Evolutionary conservation across 2,329 filamentous ascomycete genomes (phyloP), one percentile per base, ranked within the genome.

Genomic region (Cytospora piceae): DNA sequence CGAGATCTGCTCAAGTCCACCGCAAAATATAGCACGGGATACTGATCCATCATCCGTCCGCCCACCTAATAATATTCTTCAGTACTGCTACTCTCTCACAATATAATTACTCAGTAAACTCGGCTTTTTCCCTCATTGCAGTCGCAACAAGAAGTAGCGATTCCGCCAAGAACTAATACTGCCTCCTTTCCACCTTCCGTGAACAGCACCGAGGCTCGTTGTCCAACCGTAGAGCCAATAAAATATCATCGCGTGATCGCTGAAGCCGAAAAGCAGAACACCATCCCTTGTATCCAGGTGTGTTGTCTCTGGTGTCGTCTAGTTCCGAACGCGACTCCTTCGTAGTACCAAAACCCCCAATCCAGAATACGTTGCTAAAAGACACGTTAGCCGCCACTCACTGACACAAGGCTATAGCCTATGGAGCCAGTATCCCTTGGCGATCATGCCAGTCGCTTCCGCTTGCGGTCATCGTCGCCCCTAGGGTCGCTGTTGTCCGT

Each of bases 381-480:
- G 46, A 49, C n/a, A 49, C n/a, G 20, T 15, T 49, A 7, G 11
- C n/a, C 46, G 46, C 46, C 46, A 49, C 7, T 14, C n/a, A 22
- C 8, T 49, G 46, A 14, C n/a, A 9, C n/a, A 12, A 49, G 11
- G 22, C 4, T 12, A 14, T 20, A 5, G 5, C 12, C n/a, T 9
- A 12, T 14, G 37, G 17, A 22, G 15, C 22, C n/a, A 9, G 11
- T 29, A 20, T n/a, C 4, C 27, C n/a, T 3, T 17, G 12, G 9
- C 46, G 12, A 39, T 58, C 27, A 66, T 17, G 37, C 62, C 70
- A 88, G 76, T 63, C 87, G 81, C 75, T 89, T 89, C 65, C 87
- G 81, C 74, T 90, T 90, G 54, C 85, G 79, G 69, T 87, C 85
- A 14, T 86, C 84, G 27, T 87, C 84, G 27, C 82, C 84, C 37